phyloP scores from a whole-genome alignment of 352 stramenopile genomes.

The Phytophthora chlamydospora region DNA sequence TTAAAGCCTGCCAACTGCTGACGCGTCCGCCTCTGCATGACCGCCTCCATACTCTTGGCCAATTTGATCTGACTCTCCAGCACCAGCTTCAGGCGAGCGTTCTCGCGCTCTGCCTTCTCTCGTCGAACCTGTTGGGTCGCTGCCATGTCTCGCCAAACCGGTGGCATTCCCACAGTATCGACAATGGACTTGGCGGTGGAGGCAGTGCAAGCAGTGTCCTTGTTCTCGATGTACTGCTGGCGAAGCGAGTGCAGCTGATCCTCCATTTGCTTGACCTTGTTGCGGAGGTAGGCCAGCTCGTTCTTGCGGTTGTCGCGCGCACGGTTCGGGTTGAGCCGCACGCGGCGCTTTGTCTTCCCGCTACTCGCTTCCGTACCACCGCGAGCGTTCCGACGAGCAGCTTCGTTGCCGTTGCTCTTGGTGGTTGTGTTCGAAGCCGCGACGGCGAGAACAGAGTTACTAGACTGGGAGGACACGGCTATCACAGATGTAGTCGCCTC shows the following conservation, averaged over 20 bases:
- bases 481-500: not conserved
- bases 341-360: constrained; percentile 33
- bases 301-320: constrained; percentile 49
- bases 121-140: constrained; percentile 36
- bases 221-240: constrained; percentile 32
- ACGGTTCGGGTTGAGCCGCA: constrained; percentile 43
- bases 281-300: constrained; percentile 48
- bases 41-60: constrained; percentile 51
- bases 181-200: constrained; percentile 14
- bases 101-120: constrained; percentile 49
- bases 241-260: constrained; percentile 37
- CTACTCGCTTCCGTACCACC: not conserved
- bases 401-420: not conserved
- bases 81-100: constrained; percentile 51
- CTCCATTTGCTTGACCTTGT: constrained; percentile 54
- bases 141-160: constrained; percentile 47
- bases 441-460: constrained; percentile 1
- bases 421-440: not conserved
- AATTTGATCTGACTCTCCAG: constrained; percentile 56
- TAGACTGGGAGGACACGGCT: not conserved
- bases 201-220: constrained; percentile 13
- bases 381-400: constrained; percentile 3
- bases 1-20: constrained; percentile 43
- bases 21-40: constrained; percentile 40
- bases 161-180: constrained; percentile 17